Base-by-base conservation (phyloP, 352 stramenopile species). In the Blastocystis sp. region DNA sequence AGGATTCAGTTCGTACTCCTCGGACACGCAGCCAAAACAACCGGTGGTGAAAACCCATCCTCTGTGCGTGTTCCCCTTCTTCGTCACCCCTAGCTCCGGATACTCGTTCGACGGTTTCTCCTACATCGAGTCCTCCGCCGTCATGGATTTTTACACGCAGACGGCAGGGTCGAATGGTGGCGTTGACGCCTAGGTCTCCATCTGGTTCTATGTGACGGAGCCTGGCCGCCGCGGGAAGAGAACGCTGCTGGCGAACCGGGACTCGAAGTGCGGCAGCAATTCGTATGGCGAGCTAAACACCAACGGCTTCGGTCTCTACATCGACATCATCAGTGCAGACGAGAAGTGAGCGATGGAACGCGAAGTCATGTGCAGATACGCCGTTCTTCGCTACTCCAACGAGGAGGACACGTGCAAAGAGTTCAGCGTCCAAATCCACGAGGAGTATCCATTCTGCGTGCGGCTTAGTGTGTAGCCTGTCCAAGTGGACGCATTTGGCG, bases 71-170 rank as follows among this genome's bases (percentile, higher is more conserved):
- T 34, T 1, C 28, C 9, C 38, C 1, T 4, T n/a, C 21, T 24
- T 2, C 10, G 3, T 68, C 42, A 59, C 48, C 14, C 66, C 10
- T 84, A 84, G 74, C 17, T 21, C 59, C 2, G 74, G 74, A 34
- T 84, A 84, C 57, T 38, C 40, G 17, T 84, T 84, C 57, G 74
- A 84, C 43, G 74, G 74, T 21, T 24, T 21, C 28, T 57, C 57
- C 0, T 84, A 57, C 34, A 19, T 84, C 24, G 74, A 84, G 43
- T 84, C 74, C 11, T 84, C 74, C 6, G 74, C 74, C 21, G 74
- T 84, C 34, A 84, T 84, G 74, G 74, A 84, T 69, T 84, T 59
- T 24, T 84, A 84, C 34, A 59, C 74, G 21, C 74, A 84, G 17
- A 84, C 74, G 21, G 74, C 69, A 59, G 24, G 34, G 42, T 28